Percentiles rank a stretch among this genome's conserved stretches.
Evolutionary conservation across 1,139 yeast genomes (phyloP).

Genomic region (Hyphopichia burtonii): DNA sequence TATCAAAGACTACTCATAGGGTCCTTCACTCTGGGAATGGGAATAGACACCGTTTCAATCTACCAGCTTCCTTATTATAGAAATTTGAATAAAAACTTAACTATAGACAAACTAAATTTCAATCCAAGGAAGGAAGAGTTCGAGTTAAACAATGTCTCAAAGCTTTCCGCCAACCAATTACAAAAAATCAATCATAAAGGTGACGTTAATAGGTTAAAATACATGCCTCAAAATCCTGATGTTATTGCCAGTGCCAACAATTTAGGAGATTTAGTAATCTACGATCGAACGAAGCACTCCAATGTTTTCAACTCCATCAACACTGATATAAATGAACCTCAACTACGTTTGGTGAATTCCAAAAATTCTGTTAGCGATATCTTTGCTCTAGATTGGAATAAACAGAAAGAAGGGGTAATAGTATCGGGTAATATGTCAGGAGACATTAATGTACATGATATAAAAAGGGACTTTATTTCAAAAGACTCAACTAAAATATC

Average conservation of each 20-base stretch:
- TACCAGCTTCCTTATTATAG: slow-evolving; percentile 36
- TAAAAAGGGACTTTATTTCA: slow-evolving; percentile 20
- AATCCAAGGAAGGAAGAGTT: slow-evolving; percentile 44
- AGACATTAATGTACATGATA: slow-evolving; percentile 32
- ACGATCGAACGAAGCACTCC: slow-evolving; percentile 55
- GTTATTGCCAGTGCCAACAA: slow-evolving; percentile 43
- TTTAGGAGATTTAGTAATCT: slow-evolving; percentile 40
- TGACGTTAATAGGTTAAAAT: slow-evolving; percentile 41
- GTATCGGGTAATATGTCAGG: slow-evolving; percentile 40
- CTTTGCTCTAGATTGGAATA: slow-evolving; percentile 48
- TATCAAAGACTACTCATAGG: slow-evolving; percentile 40
- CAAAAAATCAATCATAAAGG: slow-evolving; percentile 46
- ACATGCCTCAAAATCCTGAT: slow-evolving; percentile 47
- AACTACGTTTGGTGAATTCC: slow-evolving; percentile 21
- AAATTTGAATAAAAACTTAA: slow-evolving; percentile 30
- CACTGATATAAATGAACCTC: slow-evolving; percentile 30
- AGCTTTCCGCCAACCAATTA: slow-evolving; percentile 28
- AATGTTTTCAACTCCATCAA: slow-evolving; percentile 33
- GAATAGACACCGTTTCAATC: slow-evolving; percentile 38
- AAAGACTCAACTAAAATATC: slow-evolving; percentile 8
- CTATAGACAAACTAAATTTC: slow-evolving; percentile 33
- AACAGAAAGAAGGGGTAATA: slow-evolving; percentile 35
- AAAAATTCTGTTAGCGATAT: slow-evolving; percentile 24
- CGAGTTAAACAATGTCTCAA: slow-evolving; percentile 29
- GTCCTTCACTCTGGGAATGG: slow-evolving; percentile 45